Base-by-base conservation (phyloP, 2,329 filamentous ascomycete genomes). In the Neonectria sp. region DNA sequence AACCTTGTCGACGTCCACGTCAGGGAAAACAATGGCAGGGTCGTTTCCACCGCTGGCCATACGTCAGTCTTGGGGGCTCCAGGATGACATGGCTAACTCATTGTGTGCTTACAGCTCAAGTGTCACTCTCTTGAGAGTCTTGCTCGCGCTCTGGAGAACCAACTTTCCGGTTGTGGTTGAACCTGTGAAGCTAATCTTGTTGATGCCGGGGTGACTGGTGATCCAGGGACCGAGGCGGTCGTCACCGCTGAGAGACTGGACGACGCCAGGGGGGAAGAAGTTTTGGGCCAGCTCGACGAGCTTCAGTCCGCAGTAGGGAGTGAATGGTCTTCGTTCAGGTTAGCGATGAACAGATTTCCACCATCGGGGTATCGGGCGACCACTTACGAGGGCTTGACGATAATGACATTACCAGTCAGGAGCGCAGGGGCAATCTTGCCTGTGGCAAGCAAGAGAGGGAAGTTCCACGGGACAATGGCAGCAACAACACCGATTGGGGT, bases 131-230 rank as follows among this genome's bases (percentile, higher is more conserved):
- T 91, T 91, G 31, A 91, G 78, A 0, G 87, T 89, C 74, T 84
- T 83, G 25, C 85, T 81, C 62, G 83, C 85, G 24, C 82, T 85
- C 63, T 83, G 84, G 83, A 90, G 86, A 60, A 92, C 86, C 76
- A 85, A 85, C 81, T 90, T 91, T 12, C 90, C 90, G 0, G 88
- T 90, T 0, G 83, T 81, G 7, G 83, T 88, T 11, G 87, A 90
- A 3, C 90, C 89, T 0, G 90, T 92, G 79, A 92, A 92, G 70
- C 83, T 85, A 75, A 92, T 86, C 82, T 90, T 92, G 64, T 86
- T 83, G 62, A 91, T 85, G 24, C 83, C 86, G 0, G 88, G 87
- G 72, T 92, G 89, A n/a, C 76, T 77, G 0, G 88, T 90, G 58
- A 92, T 77, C 83, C 83, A 84, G 0, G 86, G 88, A 4, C 90